phyloP scores from a whole-genome alignment of 2,329 filamentous ascomycete genomes.

The Atkinsonella texensis region DNA sequence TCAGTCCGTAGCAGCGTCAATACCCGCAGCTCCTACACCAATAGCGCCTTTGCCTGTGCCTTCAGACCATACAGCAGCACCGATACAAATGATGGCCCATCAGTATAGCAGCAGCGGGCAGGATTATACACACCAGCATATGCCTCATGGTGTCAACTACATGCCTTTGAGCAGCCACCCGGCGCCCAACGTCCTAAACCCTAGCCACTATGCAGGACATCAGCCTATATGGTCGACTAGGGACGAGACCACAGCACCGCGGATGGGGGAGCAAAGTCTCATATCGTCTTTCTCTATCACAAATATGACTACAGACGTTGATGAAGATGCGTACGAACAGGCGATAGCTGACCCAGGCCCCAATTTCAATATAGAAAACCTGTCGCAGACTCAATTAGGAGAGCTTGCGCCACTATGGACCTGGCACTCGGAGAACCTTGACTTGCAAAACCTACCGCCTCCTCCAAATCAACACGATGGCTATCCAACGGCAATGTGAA shows the following conservation, averaged over 20 bases:
- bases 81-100: not conserved
- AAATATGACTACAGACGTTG: not conserved
- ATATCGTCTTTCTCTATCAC: not conserved
- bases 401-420: slow-evolving; percentile 13
- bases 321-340: not conserved
- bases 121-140: not conserved
- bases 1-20: not conserved
- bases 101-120: not conserved
- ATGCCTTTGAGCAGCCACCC: not conserved
- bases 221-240: not conserved
- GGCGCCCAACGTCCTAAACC: not conserved
- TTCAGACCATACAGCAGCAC: not conserved
- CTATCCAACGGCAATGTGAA: not conserved
- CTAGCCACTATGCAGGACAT: not conserved
- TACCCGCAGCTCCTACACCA: not conserved
- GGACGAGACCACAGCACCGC: not conserved
- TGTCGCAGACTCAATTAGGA: slow-evolving; percentile 12
- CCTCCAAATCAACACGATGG: not conserved
- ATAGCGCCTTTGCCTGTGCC: not conserved
- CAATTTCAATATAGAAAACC: slow-evolving; percentile 11
- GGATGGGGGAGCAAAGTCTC: slow-evolving; percentile 1
- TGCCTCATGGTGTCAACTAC: not conserved
- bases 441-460: slow-evolving; percentile 4
- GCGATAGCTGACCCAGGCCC: not conserved
- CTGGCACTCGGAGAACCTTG: slow-evolving; percentile 14